Percentiles rank a stretch among this genome's conserved stretches.
Conservation (phyloP, 345 rosid genomes). For the Aurinia saxatilis region DNA sequence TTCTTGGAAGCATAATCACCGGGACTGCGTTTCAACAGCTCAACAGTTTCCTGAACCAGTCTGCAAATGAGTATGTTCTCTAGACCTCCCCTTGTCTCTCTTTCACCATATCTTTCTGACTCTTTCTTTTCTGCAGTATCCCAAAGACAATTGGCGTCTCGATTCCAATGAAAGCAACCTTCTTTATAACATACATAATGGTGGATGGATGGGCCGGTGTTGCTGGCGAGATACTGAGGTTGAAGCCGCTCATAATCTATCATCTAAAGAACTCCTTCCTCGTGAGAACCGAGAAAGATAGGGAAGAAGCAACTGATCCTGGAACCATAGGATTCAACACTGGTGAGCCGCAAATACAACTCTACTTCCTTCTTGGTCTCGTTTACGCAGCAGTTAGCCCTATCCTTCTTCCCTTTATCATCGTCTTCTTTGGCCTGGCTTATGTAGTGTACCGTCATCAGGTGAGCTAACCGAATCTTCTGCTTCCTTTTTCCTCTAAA, state of each 20-base stretch:
- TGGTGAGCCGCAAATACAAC: conserved; percentile 93
- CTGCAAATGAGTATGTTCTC: conserved; percentile 71
- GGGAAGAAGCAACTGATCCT: conserved; percentile 97
- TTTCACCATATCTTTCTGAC: neutral
- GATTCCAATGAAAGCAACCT: conserved; percentile 95
- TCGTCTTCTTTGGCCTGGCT: conserved; percentile 78
- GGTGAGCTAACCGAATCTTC: conserved; percentile 27
- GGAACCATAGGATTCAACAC: conserved; percentile 90
- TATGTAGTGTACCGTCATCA: conserved; percentile 89
- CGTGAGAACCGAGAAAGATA: conserved; percentile 84
- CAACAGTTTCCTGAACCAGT: conserved; percentile 67
- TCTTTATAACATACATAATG: conserved; percentile 93
- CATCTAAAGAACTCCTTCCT: conserved; percentile 74
- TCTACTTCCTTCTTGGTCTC: conserved; percentile 92
- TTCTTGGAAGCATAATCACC: conserved; percentile 87
- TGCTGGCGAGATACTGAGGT: conserved; percentile 84
- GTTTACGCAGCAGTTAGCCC: conserved; percentile 92
- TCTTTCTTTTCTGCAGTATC: conserved; percentile 37
- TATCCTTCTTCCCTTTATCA: conserved; percentile 77
- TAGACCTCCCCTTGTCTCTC: neutral
- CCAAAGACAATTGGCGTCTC: conserved; percentile 83
- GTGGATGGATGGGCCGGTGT: conserved; percentile 99
- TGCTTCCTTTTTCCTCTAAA: neutral
- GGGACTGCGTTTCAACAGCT: conserved; percentile 98
- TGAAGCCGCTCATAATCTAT: conserved; percentile 75